phyloP scores from a whole-genome alignment of 371 early-diverging fungal genomes.

The Mucor ambiguus region DNA sequence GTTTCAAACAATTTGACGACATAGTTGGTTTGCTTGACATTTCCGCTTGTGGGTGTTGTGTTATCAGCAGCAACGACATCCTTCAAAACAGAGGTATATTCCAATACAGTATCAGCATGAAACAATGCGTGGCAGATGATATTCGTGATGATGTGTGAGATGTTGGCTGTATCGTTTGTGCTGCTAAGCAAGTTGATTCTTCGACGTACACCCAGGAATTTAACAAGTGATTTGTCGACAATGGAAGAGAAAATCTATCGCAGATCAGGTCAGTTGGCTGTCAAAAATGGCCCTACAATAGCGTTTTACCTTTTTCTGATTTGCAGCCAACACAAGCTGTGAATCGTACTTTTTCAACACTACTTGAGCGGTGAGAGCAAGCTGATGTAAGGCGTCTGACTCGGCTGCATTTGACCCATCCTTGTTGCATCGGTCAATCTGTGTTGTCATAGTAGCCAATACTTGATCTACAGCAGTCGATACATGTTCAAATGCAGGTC shows the following conservation, averaged over 20 bases:
- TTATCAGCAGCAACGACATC: constrained; percentile 10
- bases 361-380: constrained; percentile 19
- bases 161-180: background rate
- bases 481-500: constrained; percentile 47
- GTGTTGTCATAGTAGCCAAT: constrained; percentile 15
- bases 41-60: background rate
- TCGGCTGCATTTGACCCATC: background rate
- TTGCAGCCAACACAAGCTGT: constrained; percentile 38
- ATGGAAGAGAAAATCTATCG: constrained; percentile 36
- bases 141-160: constrained; percentile 20
- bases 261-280: background rate
- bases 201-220: constrained; percentile 28
- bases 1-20: constrained; percentile 47
- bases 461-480: constrained; percentile 32
- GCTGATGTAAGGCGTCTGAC: constrained; percentile 4
- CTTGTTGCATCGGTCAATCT: constrained; percentile 11
- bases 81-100: constrained; percentile 43
- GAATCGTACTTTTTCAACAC: constrained; percentile 30
- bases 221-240: constrained; percentile 30
- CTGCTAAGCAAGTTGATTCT: constrained; percentile 7
- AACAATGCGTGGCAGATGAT: constrained; percentile 37
- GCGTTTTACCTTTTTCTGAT: constrained; percentile 42
- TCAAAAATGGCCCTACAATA: background rate
- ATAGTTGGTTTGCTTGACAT: constrained; percentile 30
- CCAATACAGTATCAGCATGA: constrained; percentile 45